Percentiles rank a stretch among this genome's conserved stretches.
These are phyloP conservation scores for Cutaneotrichosporon curvatum DNA, from an alignment of 1,284 basidiomycete genomes.

Conservation along the genomic window DNA sequence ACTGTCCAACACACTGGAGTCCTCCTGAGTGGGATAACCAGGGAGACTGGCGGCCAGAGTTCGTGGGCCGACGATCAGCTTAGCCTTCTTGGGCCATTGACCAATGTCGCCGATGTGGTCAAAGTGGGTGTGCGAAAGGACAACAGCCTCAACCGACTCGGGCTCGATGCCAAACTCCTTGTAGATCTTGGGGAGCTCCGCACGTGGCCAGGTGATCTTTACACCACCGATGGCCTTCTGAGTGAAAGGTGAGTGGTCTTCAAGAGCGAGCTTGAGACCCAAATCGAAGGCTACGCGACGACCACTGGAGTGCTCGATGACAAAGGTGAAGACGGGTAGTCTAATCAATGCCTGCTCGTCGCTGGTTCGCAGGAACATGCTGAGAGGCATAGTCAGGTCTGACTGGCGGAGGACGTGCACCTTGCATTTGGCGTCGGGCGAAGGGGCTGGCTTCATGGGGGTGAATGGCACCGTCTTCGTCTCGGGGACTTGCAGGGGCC, in stretches of 20 bases:
- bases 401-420: conserved; percentile 9
- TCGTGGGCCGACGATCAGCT: conserved; percentile 13
- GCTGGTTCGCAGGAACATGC: conserved; percentile 13
- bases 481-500: conserved; percentile 8
- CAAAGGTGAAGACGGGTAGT: conserved; percentile 13
- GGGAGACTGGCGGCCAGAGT: conserved; percentile 9
- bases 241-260: conserved; percentile 17
- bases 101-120: conserved; percentile 19
- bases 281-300: conserved; percentile 13
- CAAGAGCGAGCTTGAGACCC: conserved; percentile 9
- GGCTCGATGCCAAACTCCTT: conserved; percentile 3
- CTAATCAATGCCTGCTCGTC: conserved; percentile 5
- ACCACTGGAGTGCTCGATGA: conserved; percentile 7
- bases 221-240: conserved; percentile 11
- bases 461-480: conserved; percentile 4
- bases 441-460: conserved; percentile 4
- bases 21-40: conserved; percentile 11
- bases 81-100: conserved; percentile 11
- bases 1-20: conserved; percentile 8
- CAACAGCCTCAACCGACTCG: conserved; percentile 7
- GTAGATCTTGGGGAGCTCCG: conserved; percentile 3
- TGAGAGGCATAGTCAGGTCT: conserved; percentile 15
- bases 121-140: conserved; percentile 14
- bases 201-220: conserved; percentile 10
- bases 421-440: conserved; percentile 8